Conservation (phyloP, 257 asterid genomes). For the Penstemon barbatus region DNA sequence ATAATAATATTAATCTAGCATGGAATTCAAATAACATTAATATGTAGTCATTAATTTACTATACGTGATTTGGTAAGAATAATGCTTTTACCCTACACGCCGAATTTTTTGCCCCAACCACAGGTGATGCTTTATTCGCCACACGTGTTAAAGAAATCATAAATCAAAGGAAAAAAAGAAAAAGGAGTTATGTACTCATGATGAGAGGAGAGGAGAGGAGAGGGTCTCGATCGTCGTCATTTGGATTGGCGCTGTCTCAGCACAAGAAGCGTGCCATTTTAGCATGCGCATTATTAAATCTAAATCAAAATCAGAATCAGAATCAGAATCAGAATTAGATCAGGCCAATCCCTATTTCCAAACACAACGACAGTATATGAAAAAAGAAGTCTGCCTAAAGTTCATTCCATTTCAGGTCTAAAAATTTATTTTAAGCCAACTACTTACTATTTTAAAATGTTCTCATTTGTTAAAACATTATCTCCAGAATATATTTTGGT, state of each 20-base stretch:
- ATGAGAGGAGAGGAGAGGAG: not conserved
- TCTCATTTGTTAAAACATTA: too few relatives aligned
- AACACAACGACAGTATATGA: conserved; percentile 1
- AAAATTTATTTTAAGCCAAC: not conserved
- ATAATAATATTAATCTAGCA: too few relatives aligned
- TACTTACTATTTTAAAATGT: not conserved
- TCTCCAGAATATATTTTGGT: too few relatives aligned
- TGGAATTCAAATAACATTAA: too few relatives aligned
- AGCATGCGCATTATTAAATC: conserved; percentile 5
- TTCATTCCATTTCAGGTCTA: not conserved
- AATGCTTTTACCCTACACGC: not conserved
- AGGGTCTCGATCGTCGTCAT: not conserved
- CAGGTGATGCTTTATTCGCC: not conserved
- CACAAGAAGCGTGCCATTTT: conserved; percentile 7
- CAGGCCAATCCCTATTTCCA: not conserved
- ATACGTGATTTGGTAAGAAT: too few relatives aligned
- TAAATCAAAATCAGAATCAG: too few relatives aligned
- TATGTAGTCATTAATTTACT: too few relatives aligned
- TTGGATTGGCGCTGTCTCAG: not conserved
- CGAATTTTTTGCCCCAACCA: not conserved
- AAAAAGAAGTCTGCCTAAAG: not conserved
- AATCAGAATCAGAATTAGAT: not conserved
- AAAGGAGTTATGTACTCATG: not conserved
- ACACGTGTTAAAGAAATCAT: not conserved
- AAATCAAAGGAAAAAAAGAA: not conserved